phyloP scores from a whole-genome alignment of 2,329 filamentous ascomycete genomes.

The Fusarium sp. region DNA sequence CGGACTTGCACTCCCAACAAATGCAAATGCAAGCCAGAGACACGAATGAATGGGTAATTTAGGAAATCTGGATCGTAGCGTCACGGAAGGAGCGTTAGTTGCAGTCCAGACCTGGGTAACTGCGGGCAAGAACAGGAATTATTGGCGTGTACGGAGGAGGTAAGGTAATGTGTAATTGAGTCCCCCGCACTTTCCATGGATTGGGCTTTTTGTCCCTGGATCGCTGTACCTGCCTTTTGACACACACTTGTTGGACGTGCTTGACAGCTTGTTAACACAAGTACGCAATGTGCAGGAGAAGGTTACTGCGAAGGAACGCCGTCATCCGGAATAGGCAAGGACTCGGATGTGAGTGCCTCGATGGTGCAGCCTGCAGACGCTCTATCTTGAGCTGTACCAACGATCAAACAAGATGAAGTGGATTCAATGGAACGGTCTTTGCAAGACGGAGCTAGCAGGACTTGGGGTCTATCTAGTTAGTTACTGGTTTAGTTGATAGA shows the following conservation, averaged over 20 bases:
- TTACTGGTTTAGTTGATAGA: neutral
- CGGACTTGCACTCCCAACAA: slow-evolving; percentile 28
- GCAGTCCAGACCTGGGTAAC: slow-evolving; percentile 10
- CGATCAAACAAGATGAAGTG: slow-evolving; percentile 40
- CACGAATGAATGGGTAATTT: slow-evolving; percentile 27
- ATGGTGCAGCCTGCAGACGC: slow-evolving; percentile 34
- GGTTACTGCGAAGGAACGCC: slow-evolving; percentile 18
- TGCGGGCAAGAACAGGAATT: slow-evolving; percentile 9
- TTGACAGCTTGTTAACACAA: slow-evolving; percentile 10
- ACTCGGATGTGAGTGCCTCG: slow-evolving; percentile 33
- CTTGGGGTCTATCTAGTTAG: slow-evolving; percentile 22
- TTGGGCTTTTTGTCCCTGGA: slow-evolving; percentile 36
- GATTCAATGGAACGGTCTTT: slow-evolving; percentile 21
- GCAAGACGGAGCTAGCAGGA: slow-evolving; percentile 30
- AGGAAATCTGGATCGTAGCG: slow-evolving; percentile 17
- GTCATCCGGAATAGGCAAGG: slow-evolving; percentile 46
- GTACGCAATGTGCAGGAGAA: slow-evolving; percentile 35
- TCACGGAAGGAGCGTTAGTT: slow-evolving; percentile 26
- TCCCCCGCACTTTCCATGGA: slow-evolving; percentile 39
- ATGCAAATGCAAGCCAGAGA: slow-evolving; percentile 38
- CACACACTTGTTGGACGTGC: slow-evolving; percentile 29
- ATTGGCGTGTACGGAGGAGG: slow-evolving; percentile 7
- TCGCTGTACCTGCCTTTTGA: slow-evolving; percentile 42
- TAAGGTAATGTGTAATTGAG: slow-evolving; percentile 8
- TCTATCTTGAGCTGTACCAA: slow-evolving; percentile 34